These are phyloP conservation scores for Sungouiozyma ichnusensis DNA, from an alignment of 805 yeast species.

Conservation along the genomic window DNA sequence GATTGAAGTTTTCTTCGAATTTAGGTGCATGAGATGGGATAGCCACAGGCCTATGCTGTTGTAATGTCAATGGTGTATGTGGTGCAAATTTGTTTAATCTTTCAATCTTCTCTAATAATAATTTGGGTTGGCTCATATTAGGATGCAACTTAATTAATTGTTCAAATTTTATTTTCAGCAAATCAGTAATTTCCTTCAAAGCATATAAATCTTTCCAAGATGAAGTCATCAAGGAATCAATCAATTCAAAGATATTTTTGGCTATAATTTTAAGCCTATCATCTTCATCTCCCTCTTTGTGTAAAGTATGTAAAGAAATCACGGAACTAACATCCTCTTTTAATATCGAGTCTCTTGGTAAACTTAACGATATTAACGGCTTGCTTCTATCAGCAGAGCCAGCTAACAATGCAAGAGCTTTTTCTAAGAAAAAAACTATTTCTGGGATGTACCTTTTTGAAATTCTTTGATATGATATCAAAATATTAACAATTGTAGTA, in stretches of 20 bases:
- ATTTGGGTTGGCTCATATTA: slow-evolving; percentile 5
- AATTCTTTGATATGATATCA: slow-evolving; percentile 63
- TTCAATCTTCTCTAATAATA: slow-evolving; percentile 35
- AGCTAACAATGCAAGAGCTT: slow-evolving; percentile 36
- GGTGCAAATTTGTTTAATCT: slow-evolving; percentile 43
- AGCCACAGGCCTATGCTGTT: slow-evolving; percentile 73
- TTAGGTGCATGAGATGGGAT: slow-evolving; percentile 81
- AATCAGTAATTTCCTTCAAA: slow-evolving; percentile 45
- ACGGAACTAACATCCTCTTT: background rate
- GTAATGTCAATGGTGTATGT: slow-evolving; percentile 66
- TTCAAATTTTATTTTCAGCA: slow-evolving; percentile 34
- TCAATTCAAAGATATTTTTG: slow-evolving; percentile 21
- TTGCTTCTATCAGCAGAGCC: slow-evolving; percentile 1
- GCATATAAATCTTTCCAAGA: slow-evolving; percentile 58
- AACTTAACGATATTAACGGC: background rate
- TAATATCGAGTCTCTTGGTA: background rate
- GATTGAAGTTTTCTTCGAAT: slow-evolving; percentile 92
- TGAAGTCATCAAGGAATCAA: slow-evolving; percentile 25
- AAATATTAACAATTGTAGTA: slow-evolving; percentile 51
- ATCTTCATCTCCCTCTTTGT: background rate
- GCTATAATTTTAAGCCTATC: background rate
- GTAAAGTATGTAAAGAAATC: background rate
- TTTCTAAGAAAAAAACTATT: slow-evolving; percentile 46
- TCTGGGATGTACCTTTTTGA: slow-evolving; percentile 83
- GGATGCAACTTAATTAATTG: slow-evolving; percentile 21